Percentiles rank a stretch among this genome's conserved stretches.
phyloP scores from a whole-genome alignment of 805 yeast genomes.

The Suhomyces kilbournensis region DNA sequence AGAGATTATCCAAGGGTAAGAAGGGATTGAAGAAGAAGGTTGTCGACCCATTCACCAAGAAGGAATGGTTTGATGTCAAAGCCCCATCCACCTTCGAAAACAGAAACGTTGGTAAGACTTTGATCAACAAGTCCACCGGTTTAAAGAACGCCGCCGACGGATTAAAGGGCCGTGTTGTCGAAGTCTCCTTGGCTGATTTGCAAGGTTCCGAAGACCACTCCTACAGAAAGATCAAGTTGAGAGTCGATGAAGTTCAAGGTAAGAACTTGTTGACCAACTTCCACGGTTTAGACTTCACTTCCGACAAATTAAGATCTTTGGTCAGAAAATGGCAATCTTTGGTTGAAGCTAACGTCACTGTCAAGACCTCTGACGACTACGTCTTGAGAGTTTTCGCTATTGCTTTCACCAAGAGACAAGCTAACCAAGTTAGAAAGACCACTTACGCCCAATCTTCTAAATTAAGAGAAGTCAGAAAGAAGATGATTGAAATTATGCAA shows the following conservation, averaged over 20 bases:
- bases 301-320: slow-evolving; percentile 95
- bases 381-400: slow-evolving; percentile 93
- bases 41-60: slow-evolving; percentile 99
- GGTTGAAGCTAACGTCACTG: slow-evolving; percentile 97
- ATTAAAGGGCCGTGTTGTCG: slow-evolving; percentile 96
- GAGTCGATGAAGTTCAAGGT: slow-evolving; percentile 99
- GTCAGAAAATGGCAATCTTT: slow-evolving; percentile 99
- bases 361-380: slow-evolving; percentile 97
- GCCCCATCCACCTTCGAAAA: slow-evolving; percentile 98
- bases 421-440: slow-evolving; percentile 96
- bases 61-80: slow-evolving; percentile 98
- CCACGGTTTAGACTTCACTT: slow-evolving; percentile 98
- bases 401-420: slow-evolving; percentile 97
- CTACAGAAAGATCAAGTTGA: slow-evolving; percentile 93
- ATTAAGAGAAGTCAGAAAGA: slow-evolving; percentile 96
- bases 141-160: slow-evolving; percentile 97
- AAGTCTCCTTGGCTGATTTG: slow-evolving; percentile 93
- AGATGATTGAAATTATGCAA: slow-evolving; percentile 93
- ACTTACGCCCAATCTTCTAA: slow-evolving; percentile 97
- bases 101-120: slow-evolving; percentile 98
- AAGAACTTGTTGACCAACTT: slow-evolving; percentile 97
- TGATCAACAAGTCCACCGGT: slow-evolving; percentile 98
- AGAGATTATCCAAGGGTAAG: slow-evolving; percentile 86
- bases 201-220: slow-evolving; percentile 99
- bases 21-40: slow-evolving; percentile 99